Conservation (phyloP, 129 eudicot species). For the Apium graveolens region DNA sequence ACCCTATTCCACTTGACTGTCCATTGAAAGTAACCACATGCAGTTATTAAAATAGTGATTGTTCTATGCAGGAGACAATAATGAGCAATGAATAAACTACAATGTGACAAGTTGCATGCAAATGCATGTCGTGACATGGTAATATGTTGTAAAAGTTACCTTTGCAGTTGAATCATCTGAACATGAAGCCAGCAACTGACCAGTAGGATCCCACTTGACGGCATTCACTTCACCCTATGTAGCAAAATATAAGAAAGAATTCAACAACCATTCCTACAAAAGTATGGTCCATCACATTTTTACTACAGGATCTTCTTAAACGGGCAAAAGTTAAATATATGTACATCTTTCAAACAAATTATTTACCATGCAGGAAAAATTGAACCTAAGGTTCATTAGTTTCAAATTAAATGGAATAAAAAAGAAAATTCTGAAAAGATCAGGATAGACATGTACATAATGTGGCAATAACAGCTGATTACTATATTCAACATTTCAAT, state of each 20-base stretch:
- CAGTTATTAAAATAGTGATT: background rate
- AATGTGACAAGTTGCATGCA: background rate
- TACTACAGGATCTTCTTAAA: background rate
- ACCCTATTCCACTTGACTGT: background rate
- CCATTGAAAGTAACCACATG: background rate
- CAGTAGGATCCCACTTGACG: slow-evolving; percentile 95
- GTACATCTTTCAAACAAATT: background rate
- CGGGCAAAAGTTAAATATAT: background rate
- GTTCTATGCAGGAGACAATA: background rate
- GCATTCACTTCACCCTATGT: slow-evolving; percentile 89
- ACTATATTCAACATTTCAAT: background rate
- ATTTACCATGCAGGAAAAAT: background rate
- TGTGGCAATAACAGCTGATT: background rate
- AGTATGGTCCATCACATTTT: background rate
- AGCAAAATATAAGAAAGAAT: background rate
- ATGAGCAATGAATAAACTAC: background rate
- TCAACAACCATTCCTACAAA: background rate
- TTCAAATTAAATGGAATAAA: background rate
- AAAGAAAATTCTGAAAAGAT: background rate
- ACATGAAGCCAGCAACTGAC: slow-evolving; percentile 81
- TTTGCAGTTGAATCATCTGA: slow-evolving; percentile 93
- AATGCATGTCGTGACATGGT: background rate
- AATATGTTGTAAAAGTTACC: slow-evolving; percentile 31
- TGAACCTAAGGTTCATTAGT: background rate
- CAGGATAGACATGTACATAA: background rate